A percentile compares a stretch with the other conserved stretches of the same genome.
Evolutionary conservation across 1,284 basidiomycete species (phyloP).

Genomic region (Heliocybe sulcata): DNA sequence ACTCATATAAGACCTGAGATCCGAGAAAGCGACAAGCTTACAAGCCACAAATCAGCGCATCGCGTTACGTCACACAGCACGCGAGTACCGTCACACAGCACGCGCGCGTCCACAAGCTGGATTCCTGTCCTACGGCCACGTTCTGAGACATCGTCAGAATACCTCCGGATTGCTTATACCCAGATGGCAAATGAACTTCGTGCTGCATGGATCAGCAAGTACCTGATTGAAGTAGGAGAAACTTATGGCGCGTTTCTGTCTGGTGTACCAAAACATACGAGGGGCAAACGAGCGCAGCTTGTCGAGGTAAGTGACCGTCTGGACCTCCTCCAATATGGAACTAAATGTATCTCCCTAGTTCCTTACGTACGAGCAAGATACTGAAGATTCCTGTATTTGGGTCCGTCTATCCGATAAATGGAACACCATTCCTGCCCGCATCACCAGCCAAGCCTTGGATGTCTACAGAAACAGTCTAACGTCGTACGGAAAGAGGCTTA

Average conservation of each 20-base stretch:
- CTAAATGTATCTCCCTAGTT: constrained; percentile 17
- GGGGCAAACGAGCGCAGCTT: constrained; percentile 44
- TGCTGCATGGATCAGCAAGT: constrained; percentile 44
- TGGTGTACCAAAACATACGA: constrained; percentile 22
- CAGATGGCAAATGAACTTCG: constrained; percentile 33
- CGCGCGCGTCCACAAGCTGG: too few relatives aligned
- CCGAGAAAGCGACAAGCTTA: too few relatives aligned
- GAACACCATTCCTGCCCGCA: constrained; percentile 27
- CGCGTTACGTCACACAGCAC: too few relatives aligned
- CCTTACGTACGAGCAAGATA: constrained; percentile 20
- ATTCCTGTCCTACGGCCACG: too few relatives aligned
- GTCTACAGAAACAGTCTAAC: neutral
- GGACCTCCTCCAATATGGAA: too few relatives aligned
- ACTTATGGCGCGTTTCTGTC: constrained; percentile 35
- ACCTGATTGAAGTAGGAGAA: constrained; percentile 40
- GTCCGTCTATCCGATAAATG: constrained; percentile 35
- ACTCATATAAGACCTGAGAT: too few relatives aligned
- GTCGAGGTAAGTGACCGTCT: constrained; percentile 31
- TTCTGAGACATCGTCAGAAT: too few relatives aligned
- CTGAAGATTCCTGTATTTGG: constrained; percentile 34
- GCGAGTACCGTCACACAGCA: too few relatives aligned
- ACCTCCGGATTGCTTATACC: too few relatives aligned
- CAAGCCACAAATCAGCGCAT: too few relatives aligned
- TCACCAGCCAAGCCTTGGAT: constrained; percentile 28
- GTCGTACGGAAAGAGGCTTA: constrained; percentile 17